These are phyloP conservation scores for Leishmania tropica DNA, from an alignment of 208 protist genomes.

Conservation along the genomic window DNA sequence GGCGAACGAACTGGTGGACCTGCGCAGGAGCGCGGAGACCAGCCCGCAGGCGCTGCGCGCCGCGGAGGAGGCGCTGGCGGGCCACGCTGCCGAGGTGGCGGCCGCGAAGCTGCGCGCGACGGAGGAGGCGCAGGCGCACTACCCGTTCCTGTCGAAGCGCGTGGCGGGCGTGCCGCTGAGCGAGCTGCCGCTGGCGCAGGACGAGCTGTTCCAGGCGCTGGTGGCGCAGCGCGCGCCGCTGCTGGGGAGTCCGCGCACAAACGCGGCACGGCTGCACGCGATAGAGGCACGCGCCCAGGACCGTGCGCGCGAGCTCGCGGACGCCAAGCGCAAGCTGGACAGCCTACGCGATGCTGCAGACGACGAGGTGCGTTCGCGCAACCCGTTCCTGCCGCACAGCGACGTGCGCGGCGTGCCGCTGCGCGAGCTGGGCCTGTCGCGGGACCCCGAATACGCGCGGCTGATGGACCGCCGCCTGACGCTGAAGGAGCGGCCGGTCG, in stretches of 20 bases:
- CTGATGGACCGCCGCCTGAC: constrained; percentile 29
- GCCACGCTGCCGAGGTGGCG: constrained; percentile 24
- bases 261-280: constrained; percentile 14
- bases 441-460: constrained; percentile 20
- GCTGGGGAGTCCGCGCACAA: constrained; percentile 21
- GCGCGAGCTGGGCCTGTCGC: constrained; percentile 39
- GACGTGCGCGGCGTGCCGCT: constrained; percentile 49
- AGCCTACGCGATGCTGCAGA: constrained; percentile 56
- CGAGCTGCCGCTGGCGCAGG: constrained; percentile 40
- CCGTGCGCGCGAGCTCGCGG: constrained; percentile 34
- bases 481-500: constrained; percentile 35
- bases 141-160: constrained; percentile 52
- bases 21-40: too few relatives aligned
- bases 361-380: constrained; percentile 41
- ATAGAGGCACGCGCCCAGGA: constrained; percentile 23
- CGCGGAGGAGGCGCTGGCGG: constrained; percentile 26
- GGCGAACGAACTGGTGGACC: too few relatives aligned
- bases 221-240: constrained; percentile 30
- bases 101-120: constrained; percentile 32
- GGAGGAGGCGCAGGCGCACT: constrained; percentile 40
- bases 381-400: constrained; percentile 60
- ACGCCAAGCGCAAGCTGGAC: constrained; percentile 35
- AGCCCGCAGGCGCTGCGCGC: too few relatives aligned
- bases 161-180: constrained; percentile 46
- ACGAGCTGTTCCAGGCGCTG: constrained; percentile 32